Percentiles rank a stretch among this genome's conserved stretches.
These are phyloP conservation scores for Barnettozyma pratensis DNA, from an alignment of 805 yeast genomes.

Conservation along the genomic window DNA sequence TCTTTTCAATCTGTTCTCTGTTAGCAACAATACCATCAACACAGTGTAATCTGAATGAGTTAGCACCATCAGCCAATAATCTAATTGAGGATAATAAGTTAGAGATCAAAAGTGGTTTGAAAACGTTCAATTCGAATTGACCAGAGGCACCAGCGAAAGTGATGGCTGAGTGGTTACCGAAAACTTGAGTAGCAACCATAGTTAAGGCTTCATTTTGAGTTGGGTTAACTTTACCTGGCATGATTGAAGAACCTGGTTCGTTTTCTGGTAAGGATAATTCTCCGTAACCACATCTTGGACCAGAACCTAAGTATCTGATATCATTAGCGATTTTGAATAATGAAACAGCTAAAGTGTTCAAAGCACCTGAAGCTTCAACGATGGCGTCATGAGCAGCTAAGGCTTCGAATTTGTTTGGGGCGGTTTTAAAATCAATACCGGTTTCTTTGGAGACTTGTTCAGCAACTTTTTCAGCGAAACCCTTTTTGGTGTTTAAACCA, in stretches of 20 bases:
- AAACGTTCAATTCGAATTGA: conserved; percentile 96
- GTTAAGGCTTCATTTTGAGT: conserved; percentile 98
- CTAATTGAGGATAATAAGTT: conserved; percentile 86
- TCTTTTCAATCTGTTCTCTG: conserved; percentile 77
- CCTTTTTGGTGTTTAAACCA: conserved; percentile 90
- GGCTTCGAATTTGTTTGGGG: conserved; percentile 98
- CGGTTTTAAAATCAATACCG: conserved; percentile 85
- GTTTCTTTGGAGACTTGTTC: conserved; percentile 79
- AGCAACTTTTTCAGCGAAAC: conserved; percentile 86
- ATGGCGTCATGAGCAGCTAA: conserved; percentile 98
- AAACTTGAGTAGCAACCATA: conserved; percentile 96
- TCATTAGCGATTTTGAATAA: conserved; percentile 96
- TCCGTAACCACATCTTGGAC: conserved; percentile 99
- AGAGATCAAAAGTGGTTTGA: conserved; percentile 93
- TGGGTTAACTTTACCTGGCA: conserved; percentile 99
- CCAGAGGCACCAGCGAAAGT: conserved; percentile 98
- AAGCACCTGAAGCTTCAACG: conserved; percentile 96
- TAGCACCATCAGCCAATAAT: conserved; percentile 81
- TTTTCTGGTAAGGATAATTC: conserved; percentile 94
- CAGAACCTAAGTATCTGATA: conserved; percentile 96
- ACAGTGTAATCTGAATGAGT: conserved; percentile 91
- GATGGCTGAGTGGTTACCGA: conserved; percentile 93
- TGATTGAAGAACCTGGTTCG: conserved; percentile 98
- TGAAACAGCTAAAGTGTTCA: conserved; percentile 91
- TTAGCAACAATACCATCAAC: conserved; percentile 93